Conservation (phyloP, 2,329 filamentous ascomycete genomes). For the Fusarium foetens region DNA sequence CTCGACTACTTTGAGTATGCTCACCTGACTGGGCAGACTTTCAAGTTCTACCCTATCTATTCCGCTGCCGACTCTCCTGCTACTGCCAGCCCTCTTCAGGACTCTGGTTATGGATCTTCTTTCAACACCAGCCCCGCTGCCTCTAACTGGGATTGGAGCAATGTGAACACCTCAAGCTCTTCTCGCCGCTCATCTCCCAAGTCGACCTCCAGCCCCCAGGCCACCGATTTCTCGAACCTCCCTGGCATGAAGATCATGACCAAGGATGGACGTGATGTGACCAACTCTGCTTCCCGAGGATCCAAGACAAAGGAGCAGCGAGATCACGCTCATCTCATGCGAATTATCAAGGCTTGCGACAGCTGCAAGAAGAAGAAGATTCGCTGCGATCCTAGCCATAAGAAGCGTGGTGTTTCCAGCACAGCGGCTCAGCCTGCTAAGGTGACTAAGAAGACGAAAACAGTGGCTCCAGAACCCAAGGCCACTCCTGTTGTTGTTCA, state of each 20-base stretch:
- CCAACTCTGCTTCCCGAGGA: constrained; percentile 69
- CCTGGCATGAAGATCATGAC: constrained; percentile 76
- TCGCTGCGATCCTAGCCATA: constrained; percentile 69
- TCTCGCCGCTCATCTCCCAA: constrained; percentile 46
- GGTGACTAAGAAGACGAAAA: constrained; percentile 56
- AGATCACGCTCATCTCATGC: constrained; percentile 73
- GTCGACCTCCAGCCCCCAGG: constrained; percentile 45
- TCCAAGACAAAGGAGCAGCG: constrained; percentile 75
- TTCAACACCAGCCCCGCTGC: constrained; percentile 62
- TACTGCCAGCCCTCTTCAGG: constrained; percentile 53
- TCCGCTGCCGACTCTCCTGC: constrained; percentile 56
- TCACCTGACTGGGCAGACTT: constrained; percentile 64
- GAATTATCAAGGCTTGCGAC: constrained; percentile 74
- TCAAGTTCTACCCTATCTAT: constrained; percentile 69
- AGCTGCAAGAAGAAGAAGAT: constrained; percentile 71
- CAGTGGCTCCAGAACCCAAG: constrained; percentile 28
- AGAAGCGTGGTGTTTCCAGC: constrained; percentile 56
- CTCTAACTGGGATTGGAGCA: constrained; percentile 60
- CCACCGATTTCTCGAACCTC: constrained; percentile 61
- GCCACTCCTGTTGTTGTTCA: constrained; percentile 13
- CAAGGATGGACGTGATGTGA: constrained; percentile 70
- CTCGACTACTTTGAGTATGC: constrained; percentile 69
- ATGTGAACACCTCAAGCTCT: constrained; percentile 47
- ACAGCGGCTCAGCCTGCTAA: constrained; percentile 48
- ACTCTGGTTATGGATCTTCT: constrained; percentile 59